Conservation (phyloP, 257 asterid species). For the Ilex aquifolium region DNA sequence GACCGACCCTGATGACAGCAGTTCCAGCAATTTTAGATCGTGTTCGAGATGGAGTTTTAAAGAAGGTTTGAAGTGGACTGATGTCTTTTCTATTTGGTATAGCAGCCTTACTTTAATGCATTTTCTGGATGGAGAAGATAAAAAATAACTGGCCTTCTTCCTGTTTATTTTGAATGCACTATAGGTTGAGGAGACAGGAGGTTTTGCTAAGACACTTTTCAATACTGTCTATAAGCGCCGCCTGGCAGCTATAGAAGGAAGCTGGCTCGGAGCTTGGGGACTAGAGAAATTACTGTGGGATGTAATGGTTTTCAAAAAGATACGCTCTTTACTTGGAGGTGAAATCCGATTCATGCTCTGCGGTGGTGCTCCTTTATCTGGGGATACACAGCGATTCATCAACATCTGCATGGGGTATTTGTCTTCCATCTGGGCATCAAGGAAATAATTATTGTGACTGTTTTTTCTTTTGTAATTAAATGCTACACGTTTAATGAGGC, state of each 20-base stretch:
- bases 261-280: slow-evolving; percentile 93
- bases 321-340: slow-evolving; percentile 77
- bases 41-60: slow-evolving; percentile 81
- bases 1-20: slow-evolving; percentile 79
- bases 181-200: slow-evolving; percentile 89
- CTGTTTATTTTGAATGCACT: slow-evolving; percentile 11
- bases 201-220: slow-evolving; percentile 67
- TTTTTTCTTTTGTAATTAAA: background rate
- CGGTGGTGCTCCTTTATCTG: slow-evolving; percentile 98
- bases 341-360: slow-evolving; percentile 87
- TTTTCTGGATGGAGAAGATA: too few species aligned
- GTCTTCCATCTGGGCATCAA: slow-evolving; percentile 9
- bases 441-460: background rate
- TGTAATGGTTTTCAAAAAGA: slow-evolving; percentile 53
- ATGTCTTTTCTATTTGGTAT: background rate
- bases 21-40: slow-evolving; percentile 95
- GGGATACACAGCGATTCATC: slow-evolving; percentile 88
- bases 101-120: too few species aligned
- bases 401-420: slow-evolving; percentile 90
- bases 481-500: background rate
- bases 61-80: slow-evolving; percentile 46
- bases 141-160: background rate
- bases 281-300: slow-evolving; percentile 68
- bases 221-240: slow-evolving; percentile 61
- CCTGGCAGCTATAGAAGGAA: slow-evolving; percentile 71